Conservation (phyloP, 2,329 filamentous ascomycete species). For the Aspergillus ustus region DNA sequence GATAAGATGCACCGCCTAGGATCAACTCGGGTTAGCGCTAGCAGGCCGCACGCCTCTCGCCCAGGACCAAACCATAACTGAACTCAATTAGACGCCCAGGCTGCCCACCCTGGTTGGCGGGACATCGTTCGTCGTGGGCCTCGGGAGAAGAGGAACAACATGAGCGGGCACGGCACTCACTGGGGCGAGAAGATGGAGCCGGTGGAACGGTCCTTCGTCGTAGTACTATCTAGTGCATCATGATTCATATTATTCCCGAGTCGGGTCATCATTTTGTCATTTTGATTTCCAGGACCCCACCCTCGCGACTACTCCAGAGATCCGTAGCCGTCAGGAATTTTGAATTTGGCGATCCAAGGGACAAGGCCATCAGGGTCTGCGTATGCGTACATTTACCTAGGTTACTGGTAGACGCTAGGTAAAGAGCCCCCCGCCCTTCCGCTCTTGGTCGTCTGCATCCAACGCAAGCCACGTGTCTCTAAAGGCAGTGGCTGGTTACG, state of each 20-base stretch:
- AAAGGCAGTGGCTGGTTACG: conserved; percentile 20
- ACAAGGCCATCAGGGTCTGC: conserved; percentile 1
- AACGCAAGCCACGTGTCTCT: conserved; percentile 26
- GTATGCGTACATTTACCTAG: neutral
- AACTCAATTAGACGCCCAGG: conserved; percentile 19
- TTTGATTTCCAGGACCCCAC: neutral
- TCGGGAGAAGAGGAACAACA: neutral
- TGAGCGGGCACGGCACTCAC: neutral
- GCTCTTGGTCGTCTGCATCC: conserved; percentile 23
- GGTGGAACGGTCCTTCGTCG: neutral
- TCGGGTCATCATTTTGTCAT: neutral
- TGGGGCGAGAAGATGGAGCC: conserved; percentile 9
- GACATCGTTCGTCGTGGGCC: conserved; percentile 6
- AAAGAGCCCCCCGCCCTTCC: neutral
- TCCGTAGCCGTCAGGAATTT: neutral
- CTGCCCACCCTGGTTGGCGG: conserved; percentile 18
- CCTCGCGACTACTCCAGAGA: neutral
- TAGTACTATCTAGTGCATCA: neutral
- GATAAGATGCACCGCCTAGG: conserved; percentile 17
- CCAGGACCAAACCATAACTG: conserved; percentile 19
- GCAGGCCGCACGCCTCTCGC: neutral
- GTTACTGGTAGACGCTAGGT: neutral
- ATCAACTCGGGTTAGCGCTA: conserved; percentile 16
- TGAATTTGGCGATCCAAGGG: neutral
- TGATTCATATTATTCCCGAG: neutral